Evolutionary conservation across 225 moss, liverwort and hornwort species (phyloP).

Genomic region (Physcomitrellopsis africana): DNA sequence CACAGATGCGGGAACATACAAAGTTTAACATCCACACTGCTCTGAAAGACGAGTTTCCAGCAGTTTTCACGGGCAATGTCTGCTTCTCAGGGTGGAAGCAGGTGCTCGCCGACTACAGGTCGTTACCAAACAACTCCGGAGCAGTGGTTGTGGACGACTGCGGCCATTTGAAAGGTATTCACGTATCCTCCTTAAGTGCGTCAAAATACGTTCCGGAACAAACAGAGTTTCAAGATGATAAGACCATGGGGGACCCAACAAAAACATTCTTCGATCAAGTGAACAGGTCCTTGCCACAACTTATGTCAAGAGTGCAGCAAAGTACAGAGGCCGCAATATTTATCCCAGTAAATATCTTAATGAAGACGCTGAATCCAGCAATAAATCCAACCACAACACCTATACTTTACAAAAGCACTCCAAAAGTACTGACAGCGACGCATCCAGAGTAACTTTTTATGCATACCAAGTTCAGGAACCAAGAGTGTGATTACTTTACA

Average conservation of each 20-base stretch:
- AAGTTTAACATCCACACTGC: background rate
- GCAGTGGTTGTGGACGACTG: constrained; percentile 48
- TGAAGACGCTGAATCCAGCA: constrained; percentile 33
- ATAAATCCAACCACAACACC: constrained; percentile 19
- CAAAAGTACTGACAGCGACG: too few species aligned
- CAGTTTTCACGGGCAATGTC: constrained; percentile 42
- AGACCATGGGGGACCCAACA: background rate
- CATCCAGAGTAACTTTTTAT: too few species aligned
- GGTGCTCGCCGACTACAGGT: constrained; percentile 46
- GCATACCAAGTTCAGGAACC: too few species aligned
- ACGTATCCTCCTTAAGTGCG: constrained; percentile 35
- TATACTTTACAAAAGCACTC: background rate
- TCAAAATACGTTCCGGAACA: background rate
- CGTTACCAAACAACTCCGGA: constrained; percentile 38
- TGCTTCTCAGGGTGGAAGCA: constrained; percentile 60
- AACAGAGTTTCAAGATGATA: background rate
- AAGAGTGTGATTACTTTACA: too few species aligned
- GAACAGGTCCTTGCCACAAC: constrained; percentile 37
- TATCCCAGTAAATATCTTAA: constrained; percentile 48
- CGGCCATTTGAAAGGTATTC: constrained; percentile 53
- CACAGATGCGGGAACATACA: constrained; percentile 1
- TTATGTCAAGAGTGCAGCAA: background rate
- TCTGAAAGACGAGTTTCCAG: constrained; percentile 41
- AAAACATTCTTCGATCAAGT: constrained; percentile 29
- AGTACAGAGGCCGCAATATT: constrained; percentile 38